Conservation (phyloP, 2,329 filamentous ascomycete species). For the Trichoderma afroharzianum region DNA sequence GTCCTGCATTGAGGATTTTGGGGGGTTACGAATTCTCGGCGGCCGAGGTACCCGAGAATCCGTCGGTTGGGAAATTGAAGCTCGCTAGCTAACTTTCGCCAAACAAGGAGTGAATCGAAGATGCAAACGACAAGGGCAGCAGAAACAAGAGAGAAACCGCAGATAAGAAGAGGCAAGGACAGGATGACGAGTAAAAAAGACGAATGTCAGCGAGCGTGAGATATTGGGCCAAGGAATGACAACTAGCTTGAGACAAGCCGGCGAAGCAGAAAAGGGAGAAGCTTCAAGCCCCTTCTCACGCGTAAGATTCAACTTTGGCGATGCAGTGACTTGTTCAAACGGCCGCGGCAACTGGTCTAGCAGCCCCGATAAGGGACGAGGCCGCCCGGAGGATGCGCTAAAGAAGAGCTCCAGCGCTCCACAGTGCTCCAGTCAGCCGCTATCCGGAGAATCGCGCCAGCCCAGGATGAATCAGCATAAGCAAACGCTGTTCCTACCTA, state of each 20-base stretch:
- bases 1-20: neutral
- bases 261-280: neutral
- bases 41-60: slow-evolving; percentile 14
- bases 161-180: neutral
- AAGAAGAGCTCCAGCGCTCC: neutral
- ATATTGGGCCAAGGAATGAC: slow-evolving; percentile 14
- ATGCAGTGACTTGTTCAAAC: neutral
- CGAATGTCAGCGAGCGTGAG: neutral
- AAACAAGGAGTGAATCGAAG: neutral
- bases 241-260: neutral
- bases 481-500: neutral
- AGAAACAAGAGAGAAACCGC: neutral
- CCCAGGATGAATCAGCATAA: neutral
- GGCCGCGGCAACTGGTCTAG: neutral
- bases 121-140: neutral
- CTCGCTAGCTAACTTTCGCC: neutral
- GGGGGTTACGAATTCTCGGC: neutral
- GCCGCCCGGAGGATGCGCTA: neutral
- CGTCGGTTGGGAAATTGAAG: neutral
- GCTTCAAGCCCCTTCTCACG: neutral
- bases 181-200: neutral
- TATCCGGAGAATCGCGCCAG: neutral
- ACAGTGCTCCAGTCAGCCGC: neutral
- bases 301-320: neutral
- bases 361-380: slow-evolving; percentile 1